Conservation (phyloP, 1,139 yeast species). For the Suhomyces wounanorum region DNA sequence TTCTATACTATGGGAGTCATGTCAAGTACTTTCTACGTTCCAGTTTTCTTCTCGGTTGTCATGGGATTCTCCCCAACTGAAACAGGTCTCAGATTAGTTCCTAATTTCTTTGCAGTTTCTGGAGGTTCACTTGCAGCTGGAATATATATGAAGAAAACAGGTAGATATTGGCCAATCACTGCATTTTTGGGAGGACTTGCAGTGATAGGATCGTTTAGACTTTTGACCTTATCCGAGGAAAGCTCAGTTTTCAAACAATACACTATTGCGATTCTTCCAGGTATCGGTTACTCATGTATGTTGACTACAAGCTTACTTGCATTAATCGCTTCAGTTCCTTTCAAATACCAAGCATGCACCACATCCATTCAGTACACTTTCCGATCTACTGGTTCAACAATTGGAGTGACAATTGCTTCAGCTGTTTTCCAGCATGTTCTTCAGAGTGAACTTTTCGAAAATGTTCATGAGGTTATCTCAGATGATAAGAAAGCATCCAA, state of each 20-base stretch:
- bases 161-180: conserved; percentile 59
- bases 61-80: conserved; percentile 55
- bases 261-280: conserved; percentile 21
- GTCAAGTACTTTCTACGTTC: conserved; percentile 60
- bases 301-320: conserved; percentile 28
- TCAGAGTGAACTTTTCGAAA: conserved; percentile 14
- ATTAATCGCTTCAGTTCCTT: conserved; percentile 27
- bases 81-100: conserved; percentile 62
- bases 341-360: conserved; percentile 26
- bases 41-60: conserved; percentile 64
- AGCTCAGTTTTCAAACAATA: conserved; percentile 37
- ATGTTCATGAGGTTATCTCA: conserved; percentile 25
- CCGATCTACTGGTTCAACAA: conserved; percentile 29
- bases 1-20: conserved; percentile 60
- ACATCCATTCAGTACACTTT: conserved; percentile 31
- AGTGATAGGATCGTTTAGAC: conserved; percentile 47
- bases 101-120: conserved; percentile 71
- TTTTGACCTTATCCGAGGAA: conserved; percentile 40
- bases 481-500: conserved; percentile 19
- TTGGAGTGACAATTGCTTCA: conserved; percentile 26
- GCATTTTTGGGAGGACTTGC: conserved; percentile 46
- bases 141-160: conserved; percentile 65
- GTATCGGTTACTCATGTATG: conserved; percentile 25
- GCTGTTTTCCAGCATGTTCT: conserved; percentile 26
- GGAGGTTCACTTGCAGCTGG: conserved; percentile 73